These are phyloP conservation scores for Termitomyces sp. DNA, from an alignment of 768 basidiomycete species.

Conservation along the genomic window DNA sequence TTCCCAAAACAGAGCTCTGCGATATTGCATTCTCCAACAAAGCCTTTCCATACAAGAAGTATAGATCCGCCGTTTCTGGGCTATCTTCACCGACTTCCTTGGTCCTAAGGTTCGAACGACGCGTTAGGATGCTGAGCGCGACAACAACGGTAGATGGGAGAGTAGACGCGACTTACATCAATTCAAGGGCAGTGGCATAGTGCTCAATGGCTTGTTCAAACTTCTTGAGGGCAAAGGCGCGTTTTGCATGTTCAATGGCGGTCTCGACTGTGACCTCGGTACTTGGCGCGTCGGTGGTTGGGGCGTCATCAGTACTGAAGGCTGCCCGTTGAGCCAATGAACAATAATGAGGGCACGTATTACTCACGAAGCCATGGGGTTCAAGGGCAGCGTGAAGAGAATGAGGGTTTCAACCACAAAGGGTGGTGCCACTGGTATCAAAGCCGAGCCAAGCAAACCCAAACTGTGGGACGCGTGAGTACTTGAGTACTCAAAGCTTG, in stretches of 20 bases:
- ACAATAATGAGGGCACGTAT: not conserved
- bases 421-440: not conserved
- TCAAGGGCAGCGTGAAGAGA: not conserved
- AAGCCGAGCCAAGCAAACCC: not conserved
- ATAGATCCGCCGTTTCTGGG: slow-evolving; percentile 82
- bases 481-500: no score
- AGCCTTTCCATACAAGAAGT: slow-evolving; percentile 91
- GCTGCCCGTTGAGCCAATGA: not conserved
- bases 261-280: slow-evolving; percentile 46
- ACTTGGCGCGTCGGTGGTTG: slow-evolving; percentile 17
- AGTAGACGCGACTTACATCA: slow-evolving; percentile 60
- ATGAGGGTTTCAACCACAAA: slow-evolving; percentile 2
- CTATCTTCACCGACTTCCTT: slow-evolving; percentile 75
- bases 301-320: slow-evolving; percentile 11
- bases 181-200: slow-evolving; percentile 82
- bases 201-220: slow-evolving; percentile 84
- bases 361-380: slow-evolving; percentile 16
- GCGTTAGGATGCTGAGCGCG: slow-evolving; percentile 15
- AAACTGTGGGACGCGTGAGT: slow-evolving; percentile 11
- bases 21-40: slow-evolving; percentile 89
- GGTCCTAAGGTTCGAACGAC: slow-evolving; percentile 48
- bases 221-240: slow-evolving; percentile 84
- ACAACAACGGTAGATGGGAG: slow-evolving; percentile 7
- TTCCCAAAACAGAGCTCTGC: slow-evolving; percentile 85
- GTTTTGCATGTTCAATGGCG: slow-evolving; percentile 76